These are phyloP conservation scores for Citrullus colocynthis DNA, from an alignment of 306 rosid genomes.

Conservation along the genomic window DNA sequence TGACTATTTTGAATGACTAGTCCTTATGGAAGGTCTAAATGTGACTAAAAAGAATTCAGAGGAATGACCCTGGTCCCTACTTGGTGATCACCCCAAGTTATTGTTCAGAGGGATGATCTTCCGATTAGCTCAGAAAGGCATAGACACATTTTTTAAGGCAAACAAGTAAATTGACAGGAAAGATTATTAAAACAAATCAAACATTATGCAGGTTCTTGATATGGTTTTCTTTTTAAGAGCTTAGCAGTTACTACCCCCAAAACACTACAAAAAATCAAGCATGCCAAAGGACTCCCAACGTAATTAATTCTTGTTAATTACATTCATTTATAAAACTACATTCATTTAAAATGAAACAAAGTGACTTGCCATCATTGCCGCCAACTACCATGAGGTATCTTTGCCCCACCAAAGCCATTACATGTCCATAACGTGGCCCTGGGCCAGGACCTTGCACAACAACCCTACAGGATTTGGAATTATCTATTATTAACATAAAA, in stretches of 20 bases:
- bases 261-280: background rate
- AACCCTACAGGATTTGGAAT: conserved; percentile 37
- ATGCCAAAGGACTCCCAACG: background rate
- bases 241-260: background rate
- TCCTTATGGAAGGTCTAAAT: background rate
- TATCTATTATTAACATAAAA: conserved; percentile 4
- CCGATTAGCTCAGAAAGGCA: background rate
- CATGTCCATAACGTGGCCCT: conserved; percentile 99
- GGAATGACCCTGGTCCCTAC: background rate
- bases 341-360: conserved; percentile 1
- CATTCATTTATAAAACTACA: background rate
- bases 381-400: conserved; percentile 99
- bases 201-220: background rate
- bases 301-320: background rate
- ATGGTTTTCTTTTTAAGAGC: background rate
- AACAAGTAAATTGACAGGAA: background rate
- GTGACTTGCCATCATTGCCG: conserved; percentile 89
- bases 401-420: conserved; percentile 99
- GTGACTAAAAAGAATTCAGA: background rate
- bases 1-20: background rate
- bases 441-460: conserved; percentile 99
- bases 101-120: background rate
- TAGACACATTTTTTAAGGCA: background rate
- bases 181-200: background rate
- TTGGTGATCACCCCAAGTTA: background rate